Percentiles rank a stretch among this genome's conserved stretches.
These are phyloP conservation scores for apple (Malus domestica) DNA, from an alignment of 306 rosid genomes.

Conservation along the genomic window ASM211411v1 NC_041803.1:4091001-4091500, in stretches of 20 bases:
- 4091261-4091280: neutral
- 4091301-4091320: neutral
- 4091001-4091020: constrained; percentile 35
- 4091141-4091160: constrained; percentile 30
- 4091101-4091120: constrained; percentile 86
- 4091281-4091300: neutral
- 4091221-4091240: neutral
- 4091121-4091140: constrained; percentile 47
- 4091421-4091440: rapidly evolving
- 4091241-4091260: neutral
- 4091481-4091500: no score
- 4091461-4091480: rapidly evolving
- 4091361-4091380: neutral
- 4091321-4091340: neutral
- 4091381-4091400: rapidly evolving
- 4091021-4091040: constrained; percentile 74
- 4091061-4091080: constrained; percentile 78
- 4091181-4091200: neutral
- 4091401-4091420: no score
- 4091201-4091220: neutral
- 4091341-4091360: neutral
- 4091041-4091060: constrained; percentile 83
- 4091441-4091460: rapidly evolving
- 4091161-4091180: constrained; percentile 1
- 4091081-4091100: constrained; percentile 85